Evolutionary conservation across 2,329 filamentous ascomycete species (phyloP), one percentile per base, ranked within the genome.

Genomic region (Emmonsiellopsis sp.): DNA sequence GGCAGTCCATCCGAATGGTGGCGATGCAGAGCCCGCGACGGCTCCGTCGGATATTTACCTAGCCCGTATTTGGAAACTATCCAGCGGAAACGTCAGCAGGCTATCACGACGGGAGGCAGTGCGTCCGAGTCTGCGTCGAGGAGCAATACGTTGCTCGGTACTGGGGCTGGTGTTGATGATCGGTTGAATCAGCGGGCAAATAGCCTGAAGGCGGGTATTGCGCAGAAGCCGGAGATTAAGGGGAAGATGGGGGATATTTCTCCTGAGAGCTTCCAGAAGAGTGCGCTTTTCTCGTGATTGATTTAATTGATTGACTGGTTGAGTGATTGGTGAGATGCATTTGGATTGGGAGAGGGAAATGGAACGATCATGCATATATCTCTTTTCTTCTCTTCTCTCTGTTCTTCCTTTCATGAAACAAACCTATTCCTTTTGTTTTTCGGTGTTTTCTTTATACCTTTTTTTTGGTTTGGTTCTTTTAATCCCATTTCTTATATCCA

Each of bases 1-100:
- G 93, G 93, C 43, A 90, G 93, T 62, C 83, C 89, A 4, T 93
- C 87, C 51, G 92, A 98, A 67, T 98, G 93, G 93, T 98, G 93
- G 93, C 84, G 86, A 60, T 98, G 94, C 72, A 82, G 93, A 53
- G 87, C 92, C 11, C 81, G 93, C 56, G 90, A 97, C 67, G 91
- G 90, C 45, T 81, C 89, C 30, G 85, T 95, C 63, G 93, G 93
- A 7, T 98, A 97, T 67, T 79, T 98, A 5, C 93, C 94, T 2
- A 84, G 86, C 1, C 91, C 90, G 1, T 98, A 96, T 65, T 79
- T 98, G 31, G 89, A 95, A 71, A 80, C 78, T 0, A 84, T 93
- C 48, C 79, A 85, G 64, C 73, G 82, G 51, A 73, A 75, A 56
- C 70, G 69, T 9, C 69, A 58, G 51, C 58, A 55, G 56, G 69